Evolutionary conservation across 1,284 basidiomycete species (phyloP).

Genomic region (Cutaneotrichosporon cutaneum): DNA sequence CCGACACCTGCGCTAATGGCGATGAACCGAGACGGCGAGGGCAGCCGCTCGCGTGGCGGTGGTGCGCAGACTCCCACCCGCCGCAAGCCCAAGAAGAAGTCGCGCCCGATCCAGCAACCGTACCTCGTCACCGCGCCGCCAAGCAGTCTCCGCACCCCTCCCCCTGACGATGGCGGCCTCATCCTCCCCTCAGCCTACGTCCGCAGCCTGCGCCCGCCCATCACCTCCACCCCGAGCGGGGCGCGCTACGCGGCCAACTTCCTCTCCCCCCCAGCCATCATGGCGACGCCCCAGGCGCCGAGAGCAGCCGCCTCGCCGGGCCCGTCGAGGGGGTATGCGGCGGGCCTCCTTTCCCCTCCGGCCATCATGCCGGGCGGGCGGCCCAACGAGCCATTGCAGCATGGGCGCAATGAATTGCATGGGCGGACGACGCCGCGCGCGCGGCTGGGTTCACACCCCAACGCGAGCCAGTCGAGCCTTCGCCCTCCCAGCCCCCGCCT

Average conservation of each 20-base stretch:
- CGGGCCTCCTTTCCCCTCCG: constrained; percentile 40
- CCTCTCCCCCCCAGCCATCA: constrained; percentile 41
- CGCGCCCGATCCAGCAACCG: constrained; percentile 35
- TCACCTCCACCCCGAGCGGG: constrained; percentile 15
- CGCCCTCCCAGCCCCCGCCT: too few species aligned
- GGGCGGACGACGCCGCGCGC: not conserved
- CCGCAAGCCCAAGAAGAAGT: constrained; percentile 32
- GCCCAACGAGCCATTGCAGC: constrained; percentile 1
- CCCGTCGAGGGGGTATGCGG: constrained; percentile 29
- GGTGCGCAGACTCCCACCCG: not conserved
- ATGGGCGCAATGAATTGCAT: too few species aligned
- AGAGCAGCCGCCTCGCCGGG: not conserved
- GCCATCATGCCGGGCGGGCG: constrained; percentile 41
- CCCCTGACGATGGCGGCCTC: constrained; percentile 15
- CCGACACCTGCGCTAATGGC: not conserved
- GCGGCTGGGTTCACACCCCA: not conserved
- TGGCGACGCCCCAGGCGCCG: constrained; percentile 25
- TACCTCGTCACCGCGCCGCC: constrained; percentile 47
- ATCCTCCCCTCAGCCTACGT: constrained; percentile 31
- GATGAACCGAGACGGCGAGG: not conserved
- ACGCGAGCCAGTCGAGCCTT: not conserved
- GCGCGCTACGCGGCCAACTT: constrained; percentile 36
- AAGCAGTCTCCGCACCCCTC: constrained; percentile 20
- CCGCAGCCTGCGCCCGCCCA: constrained; percentile 30
- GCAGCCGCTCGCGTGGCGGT: not conserved